A percentile compares a stretch with the other conserved stretches of the same genome.
These are phyloP conservation scores for Neonectria punicea DNA, from an alignment of 2,329 filamentous ascomycete species.

Conservation along the genomic window DNA sequence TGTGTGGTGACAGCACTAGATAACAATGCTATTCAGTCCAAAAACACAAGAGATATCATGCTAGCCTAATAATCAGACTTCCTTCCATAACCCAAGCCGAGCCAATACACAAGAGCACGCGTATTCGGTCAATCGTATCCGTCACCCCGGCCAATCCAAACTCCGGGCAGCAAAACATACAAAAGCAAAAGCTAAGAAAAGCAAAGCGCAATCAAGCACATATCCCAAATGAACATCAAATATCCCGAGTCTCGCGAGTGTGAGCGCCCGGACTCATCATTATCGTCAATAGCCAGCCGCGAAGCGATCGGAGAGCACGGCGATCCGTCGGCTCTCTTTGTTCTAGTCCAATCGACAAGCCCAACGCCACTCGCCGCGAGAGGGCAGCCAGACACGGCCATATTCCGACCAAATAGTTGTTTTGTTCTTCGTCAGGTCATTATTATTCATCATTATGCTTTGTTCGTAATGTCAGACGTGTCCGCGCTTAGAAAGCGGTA, in stretches of 20 bases:
- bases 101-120: conserved; percentile 19
- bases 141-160: conserved; percentile 40
- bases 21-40: conserved; percentile 27
- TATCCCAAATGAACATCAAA: conserved; percentile 34
- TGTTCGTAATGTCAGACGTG: conserved; percentile 29
- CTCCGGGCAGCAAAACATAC: conserved; percentile 39
- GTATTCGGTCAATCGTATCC: conserved; percentile 30
- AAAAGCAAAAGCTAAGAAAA: conserved; percentile 23
- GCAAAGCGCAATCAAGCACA: conserved; percentile 34
- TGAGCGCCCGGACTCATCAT: conserved; percentile 44
- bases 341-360: conserved; percentile 40
- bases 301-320: conserved; percentile 41
- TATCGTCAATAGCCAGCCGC: conserved; percentile 45
- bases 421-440: conserved; percentile 43
- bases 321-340: conserved; percentile 30
- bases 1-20: conserved; percentile 10
- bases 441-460: conserved; percentile 42
- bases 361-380: conserved; percentile 26
- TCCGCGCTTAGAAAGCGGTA: conserved; percentile 43
- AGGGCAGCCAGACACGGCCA: conserved; percentile 25
- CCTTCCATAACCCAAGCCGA: conserved; percentile 23
- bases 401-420: conserved; percentile 30
- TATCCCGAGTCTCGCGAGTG: conserved; percentile 40
- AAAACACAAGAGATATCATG: conserved; percentile 30
- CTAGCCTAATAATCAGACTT: conserved; percentile 26